A percentile compares a stretch with the other conserved stretches of the same genome.
phyloP scores from a whole-genome alignment of 2,329 filamentous ascomycete genomes.

The Intubia oerlemansii region DNA sequence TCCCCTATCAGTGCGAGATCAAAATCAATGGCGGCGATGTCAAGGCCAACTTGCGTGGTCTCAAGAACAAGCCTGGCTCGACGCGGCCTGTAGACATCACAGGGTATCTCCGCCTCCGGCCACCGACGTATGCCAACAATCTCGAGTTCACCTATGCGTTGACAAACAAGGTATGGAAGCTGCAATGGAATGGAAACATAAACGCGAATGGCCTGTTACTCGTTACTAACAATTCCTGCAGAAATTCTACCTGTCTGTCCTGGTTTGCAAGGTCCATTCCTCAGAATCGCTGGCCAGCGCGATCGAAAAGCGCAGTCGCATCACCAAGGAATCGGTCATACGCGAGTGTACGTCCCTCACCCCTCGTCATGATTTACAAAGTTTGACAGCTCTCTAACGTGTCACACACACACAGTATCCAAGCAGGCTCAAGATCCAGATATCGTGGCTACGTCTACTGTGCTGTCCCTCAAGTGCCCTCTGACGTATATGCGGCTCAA shows the following conservation, averaged over 20 bases:
- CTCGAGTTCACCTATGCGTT: slow-evolving; percentile 81
- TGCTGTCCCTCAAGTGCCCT: slow-evolving; percentile 83
- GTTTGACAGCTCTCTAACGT: slow-evolving; percentile 25
- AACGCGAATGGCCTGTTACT: no score
- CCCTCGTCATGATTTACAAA: no score
- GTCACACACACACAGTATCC: slow-evolving; percentile 32
- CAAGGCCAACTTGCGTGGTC: slow-evolving; percentile 77
- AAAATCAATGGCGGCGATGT: slow-evolving; percentile 76
- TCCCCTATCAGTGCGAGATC: slow-evolving; percentile 82
- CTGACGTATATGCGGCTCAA: slow-evolving; percentile 67
- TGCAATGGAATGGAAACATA: no score
- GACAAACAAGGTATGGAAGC: slow-evolving; percentile 57
- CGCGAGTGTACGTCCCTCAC: no score
- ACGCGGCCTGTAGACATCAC: slow-evolving; percentile 90
- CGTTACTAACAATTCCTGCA: slow-evolving; percentile 13
- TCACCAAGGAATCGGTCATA: slow-evolving; percentile 64
- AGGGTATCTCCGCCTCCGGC: slow-evolving; percentile 44
- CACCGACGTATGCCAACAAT: slow-evolving; percentile 48
- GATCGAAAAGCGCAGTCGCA: slow-evolving; percentile 46
- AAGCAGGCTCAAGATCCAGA: slow-evolving; percentile 70
- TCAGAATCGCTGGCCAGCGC: slow-evolving; percentile 49
- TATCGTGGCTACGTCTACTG: slow-evolving; percentile 69
- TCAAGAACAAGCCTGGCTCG: slow-evolving; percentile 92
- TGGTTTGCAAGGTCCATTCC: slow-evolving; percentile 52
- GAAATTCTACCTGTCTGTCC: slow-evolving; percentile 53